Conservation (phyloP, 139 green algal species). For the Tetraselmis striata region DNA sequence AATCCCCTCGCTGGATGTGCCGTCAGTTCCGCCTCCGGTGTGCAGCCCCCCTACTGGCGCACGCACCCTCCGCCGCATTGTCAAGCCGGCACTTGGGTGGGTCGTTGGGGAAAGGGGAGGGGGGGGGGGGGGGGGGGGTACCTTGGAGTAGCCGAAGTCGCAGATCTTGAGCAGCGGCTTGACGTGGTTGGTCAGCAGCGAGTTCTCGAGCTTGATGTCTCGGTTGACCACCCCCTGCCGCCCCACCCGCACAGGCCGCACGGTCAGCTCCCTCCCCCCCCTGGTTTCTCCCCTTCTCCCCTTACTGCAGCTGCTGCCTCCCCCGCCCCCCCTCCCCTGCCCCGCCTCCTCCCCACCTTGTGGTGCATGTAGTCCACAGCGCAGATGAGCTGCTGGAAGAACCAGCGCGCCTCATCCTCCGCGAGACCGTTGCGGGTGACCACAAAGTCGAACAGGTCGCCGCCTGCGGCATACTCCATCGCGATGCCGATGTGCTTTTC, state of each 20-base stretch:
- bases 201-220: constrained; percentile 85
- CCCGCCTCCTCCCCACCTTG: not conserved
- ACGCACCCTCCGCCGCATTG: no score
- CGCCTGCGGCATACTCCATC: constrained; percentile 25
- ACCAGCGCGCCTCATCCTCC: constrained; percentile 55
- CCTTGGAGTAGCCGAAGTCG: constrained; percentile 63
- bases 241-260: no score
- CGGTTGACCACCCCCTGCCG: constrained; percentile 61
- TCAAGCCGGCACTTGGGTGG: no score
- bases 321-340: no score
- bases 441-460: constrained; percentile 10
- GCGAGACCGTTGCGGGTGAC: constrained; percentile 17
- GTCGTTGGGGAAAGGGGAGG: no score
- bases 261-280: no score
- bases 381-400: constrained; percentile 65
- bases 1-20: no score
- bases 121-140: no score
- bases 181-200: constrained; percentile 72
- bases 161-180: constrained; percentile 57
- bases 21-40: no score
- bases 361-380: constrained; percentile 58
- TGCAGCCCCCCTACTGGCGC: no score
- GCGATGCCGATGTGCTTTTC: constrained; percentile 30
- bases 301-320: no score
- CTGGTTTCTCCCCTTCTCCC: no score